A percentile compares a stretch with the other conserved stretches of the same genome.
These are phyloP conservation scores for sorghum (Sorghum bicolor) DNA, from an alignment of 176 grass and related monocot genomes.

Conservation along the genomic window DNA sequence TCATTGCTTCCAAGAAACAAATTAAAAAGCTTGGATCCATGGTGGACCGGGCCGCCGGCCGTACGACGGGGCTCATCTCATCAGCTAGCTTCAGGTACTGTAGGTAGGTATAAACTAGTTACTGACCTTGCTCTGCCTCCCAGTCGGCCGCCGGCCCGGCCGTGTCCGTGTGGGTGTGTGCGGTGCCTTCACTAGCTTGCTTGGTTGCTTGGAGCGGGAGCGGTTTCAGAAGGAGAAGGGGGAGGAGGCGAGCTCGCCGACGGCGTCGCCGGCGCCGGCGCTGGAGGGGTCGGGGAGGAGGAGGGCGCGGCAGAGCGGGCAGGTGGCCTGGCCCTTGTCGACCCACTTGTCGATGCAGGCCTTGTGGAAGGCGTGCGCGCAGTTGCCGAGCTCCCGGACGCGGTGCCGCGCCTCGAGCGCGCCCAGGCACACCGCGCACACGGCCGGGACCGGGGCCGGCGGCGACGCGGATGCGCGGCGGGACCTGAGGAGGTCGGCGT, in stretches of 20 bases:
- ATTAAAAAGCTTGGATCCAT: constrained; percentile 9
- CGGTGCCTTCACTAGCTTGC: not conserved
- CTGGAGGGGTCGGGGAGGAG: constrained; percentile 25
- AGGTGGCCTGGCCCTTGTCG: constrained; percentile 71
- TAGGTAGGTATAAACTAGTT: not conserved
- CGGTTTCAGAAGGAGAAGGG: constrained; percentile 21
- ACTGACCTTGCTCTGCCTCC: constrained; percentile 33
- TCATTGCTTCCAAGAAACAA: constrained; percentile 10
- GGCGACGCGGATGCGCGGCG: constrained; percentile 6
- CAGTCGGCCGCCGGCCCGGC: not conserved
- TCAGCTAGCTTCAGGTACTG: not conserved
- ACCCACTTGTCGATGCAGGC: constrained; percentile 91
- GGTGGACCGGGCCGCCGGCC: not conserved
- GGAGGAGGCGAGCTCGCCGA: not conserved
- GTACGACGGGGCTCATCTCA: not conserved
- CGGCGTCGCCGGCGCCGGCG: not conserved
- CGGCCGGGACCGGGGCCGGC: not conserved
- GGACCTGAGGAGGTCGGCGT: constrained; percentile 30
- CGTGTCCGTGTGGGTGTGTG: no score
- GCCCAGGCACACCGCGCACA: constrained; percentile 71
- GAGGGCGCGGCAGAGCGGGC: constrained; percentile 65
- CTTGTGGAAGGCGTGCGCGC: constrained; percentile 76
- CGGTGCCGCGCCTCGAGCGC: constrained; percentile 54
- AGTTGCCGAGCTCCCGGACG: constrained; percentile 69
- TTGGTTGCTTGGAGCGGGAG: not conserved